Evolutionary conservation across 2,329 filamentous ascomycete species (phyloP).

Genomic region (Diaporthe humulicola): DNA sequence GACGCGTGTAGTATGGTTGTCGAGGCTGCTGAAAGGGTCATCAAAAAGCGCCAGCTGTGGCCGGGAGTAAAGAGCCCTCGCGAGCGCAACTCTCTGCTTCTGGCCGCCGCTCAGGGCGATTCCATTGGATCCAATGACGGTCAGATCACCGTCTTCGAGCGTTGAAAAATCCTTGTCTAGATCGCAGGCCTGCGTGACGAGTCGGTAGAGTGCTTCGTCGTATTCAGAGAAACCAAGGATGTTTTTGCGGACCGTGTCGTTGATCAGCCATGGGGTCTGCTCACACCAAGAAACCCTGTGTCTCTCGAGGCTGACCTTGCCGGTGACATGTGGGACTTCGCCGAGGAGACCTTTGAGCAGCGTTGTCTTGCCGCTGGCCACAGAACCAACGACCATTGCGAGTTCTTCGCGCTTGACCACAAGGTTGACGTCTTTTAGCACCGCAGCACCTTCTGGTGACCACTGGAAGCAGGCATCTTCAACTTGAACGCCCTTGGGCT

Average conservation of each 20-base stretch:
- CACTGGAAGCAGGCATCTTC: conserved; percentile 3
- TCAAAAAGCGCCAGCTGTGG: conserved; percentile 58
- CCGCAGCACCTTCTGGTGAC: conserved; percentile 8
- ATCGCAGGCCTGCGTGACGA: conserved; percentile 46
- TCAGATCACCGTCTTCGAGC: conserved; percentile 44
- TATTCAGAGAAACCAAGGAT: conserved; percentile 53
- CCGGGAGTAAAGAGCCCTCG: conserved; percentile 60
- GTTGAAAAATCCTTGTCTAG: conserved; percentile 46
- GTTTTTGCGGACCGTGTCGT: conserved; percentile 54
- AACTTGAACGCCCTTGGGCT: not conserved
- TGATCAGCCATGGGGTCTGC: conserved; percentile 59
- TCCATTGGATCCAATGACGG: conserved; percentile 46
- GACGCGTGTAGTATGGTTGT: conserved; percentile 56
- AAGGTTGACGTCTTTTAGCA: conserved; percentile 1
- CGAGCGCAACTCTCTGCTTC: conserved; percentile 52
- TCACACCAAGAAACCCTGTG: conserved; percentile 43
- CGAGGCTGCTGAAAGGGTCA: conserved; percentile 60
- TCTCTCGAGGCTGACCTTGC: not conserved
- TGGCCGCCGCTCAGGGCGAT: conserved; percentile 49
- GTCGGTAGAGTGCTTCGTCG: conserved; percentile 26
- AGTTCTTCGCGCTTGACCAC: conserved; percentile 3
- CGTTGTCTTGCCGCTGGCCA: conserved; percentile 54
- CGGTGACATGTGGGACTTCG: conserved; percentile 40
- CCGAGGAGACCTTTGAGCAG: conserved; percentile 50
- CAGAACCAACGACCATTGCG: conserved; percentile 47